phyloP scores from a whole-genome alignment of 306 rosid species.

The Mimosa pudica region DNA sequence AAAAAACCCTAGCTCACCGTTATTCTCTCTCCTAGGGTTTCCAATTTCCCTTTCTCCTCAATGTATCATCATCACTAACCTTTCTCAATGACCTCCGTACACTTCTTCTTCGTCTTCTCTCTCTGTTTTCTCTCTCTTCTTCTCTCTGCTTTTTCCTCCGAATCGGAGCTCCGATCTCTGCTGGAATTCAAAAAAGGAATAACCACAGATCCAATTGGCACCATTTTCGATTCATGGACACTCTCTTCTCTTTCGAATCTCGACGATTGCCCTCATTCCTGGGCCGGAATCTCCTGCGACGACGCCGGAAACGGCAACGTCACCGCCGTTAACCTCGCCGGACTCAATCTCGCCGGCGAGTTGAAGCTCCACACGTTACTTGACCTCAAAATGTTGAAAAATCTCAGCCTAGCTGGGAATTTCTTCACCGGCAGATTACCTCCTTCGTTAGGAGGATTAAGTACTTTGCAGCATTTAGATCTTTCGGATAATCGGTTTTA shows the following conservation, averaged over 20 bases:
- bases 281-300: conserved; percentile 77
- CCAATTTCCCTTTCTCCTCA: conserved; percentile 8
- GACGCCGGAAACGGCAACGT: conserved; percentile 54
- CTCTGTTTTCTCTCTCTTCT: conserved; percentile 17
- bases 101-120: neutral
- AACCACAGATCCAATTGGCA: conserved; percentile 52
- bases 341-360: conserved; percentile 64
- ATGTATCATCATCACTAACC: conserved; percentile 81
- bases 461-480: conserved; percentile 79
- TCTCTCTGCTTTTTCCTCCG: conserved; percentile 39
- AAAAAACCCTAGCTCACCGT: conserved; percentile 41
- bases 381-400: conserved; percentile 58
- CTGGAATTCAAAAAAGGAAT: conserved; percentile 91
- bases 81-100: conserved; percentile 64
- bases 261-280: conserved; percentile 52
- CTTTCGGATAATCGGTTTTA: conserved; percentile 74
- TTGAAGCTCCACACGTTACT: conserved; percentile 75
- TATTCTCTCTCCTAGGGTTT: conserved; percentile 58
- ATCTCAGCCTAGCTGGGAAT: conserved; percentile 73
- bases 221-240: conserved; percentile 57
- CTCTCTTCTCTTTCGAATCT: neutral
- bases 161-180: conserved; percentile 75
- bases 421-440: conserved; percentile 73
- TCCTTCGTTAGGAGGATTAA: conserved; percentile 67
- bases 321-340: conserved; percentile 62